Conservation (phyloP, 2,329 filamentous ascomycete species). For the Ceratocystis albifundus region DNA sequence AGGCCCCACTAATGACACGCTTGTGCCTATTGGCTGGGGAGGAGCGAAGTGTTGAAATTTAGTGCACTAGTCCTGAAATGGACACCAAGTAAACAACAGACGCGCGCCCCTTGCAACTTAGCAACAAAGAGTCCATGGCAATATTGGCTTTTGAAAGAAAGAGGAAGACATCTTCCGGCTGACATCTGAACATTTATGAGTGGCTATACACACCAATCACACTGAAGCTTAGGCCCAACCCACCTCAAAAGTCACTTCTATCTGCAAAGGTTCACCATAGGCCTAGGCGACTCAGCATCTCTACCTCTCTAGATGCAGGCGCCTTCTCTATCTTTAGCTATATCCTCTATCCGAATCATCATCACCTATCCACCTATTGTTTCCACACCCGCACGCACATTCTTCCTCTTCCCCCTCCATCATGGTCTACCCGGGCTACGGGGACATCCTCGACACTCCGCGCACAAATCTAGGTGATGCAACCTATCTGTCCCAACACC, state of each 20-base stretch:
- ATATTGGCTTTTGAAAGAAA: no score
- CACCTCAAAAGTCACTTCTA: no score
- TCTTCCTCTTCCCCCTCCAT: neutral
- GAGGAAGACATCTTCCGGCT: no score
- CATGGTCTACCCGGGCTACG: constrained; percentile 55
- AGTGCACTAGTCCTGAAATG: constrained; percentile 30
- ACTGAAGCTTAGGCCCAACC: no score
- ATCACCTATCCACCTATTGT: neutral
- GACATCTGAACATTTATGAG: no score
- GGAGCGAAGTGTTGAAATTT: neutral
- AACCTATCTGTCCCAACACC: constrained; percentile 58
- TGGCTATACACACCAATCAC: no score
- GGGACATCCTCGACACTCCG: constrained; percentile 65
- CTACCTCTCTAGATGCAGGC: no score
- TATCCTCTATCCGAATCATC: neutral
- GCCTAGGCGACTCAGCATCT: no score
- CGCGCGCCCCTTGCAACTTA: constrained; percentile 13
- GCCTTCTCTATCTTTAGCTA: no score
- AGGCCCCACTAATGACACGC: neutral
- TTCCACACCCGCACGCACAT: neutral
- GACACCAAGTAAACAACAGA: constrained; percentile 36
- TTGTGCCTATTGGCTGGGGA: constrained; percentile 16
- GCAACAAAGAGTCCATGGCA: neutral
- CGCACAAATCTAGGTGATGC: constrained; percentile 74
- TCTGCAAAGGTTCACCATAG: no score